These are phyloP conservation scores for Rhodamnia rubescens DNA, from an alignment of 345 rosid genomes.

Conservation along the genomic window DNA sequence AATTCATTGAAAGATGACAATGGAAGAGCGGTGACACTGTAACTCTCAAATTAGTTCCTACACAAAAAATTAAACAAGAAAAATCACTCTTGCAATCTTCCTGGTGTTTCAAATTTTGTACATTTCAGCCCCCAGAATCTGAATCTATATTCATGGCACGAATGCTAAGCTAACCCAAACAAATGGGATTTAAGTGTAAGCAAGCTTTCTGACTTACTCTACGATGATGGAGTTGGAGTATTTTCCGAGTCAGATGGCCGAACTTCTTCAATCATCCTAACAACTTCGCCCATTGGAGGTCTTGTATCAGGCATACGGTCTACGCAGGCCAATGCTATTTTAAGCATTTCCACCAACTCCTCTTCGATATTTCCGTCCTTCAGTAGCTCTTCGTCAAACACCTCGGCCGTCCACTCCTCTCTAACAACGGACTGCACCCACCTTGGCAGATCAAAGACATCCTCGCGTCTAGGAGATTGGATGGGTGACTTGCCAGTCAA, in stretches of 20 bases:
- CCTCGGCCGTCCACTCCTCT: constrained; percentile 95
- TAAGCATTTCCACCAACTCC: constrained; percentile 93
- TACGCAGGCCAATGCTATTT: constrained; percentile 84
- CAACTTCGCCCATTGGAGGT: constrained; percentile 68
- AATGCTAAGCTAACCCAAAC: not conserved
- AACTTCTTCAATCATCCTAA: constrained; percentile 70
- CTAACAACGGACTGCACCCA: constrained; percentile 90
- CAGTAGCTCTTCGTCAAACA: constrained; percentile 70
- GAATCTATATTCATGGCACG: not conserved
- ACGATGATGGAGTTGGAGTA: constrained; percentile 25
- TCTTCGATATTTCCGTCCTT: constrained; percentile 60
- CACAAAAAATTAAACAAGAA: not conserved
- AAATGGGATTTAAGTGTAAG: not conserved
- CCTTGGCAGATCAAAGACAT: constrained; percentile 62
- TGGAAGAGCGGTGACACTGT: not conserved
- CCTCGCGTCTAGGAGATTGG: constrained; percentile 46
- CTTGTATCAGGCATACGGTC: constrained; percentile 55
- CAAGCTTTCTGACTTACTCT: not conserved
- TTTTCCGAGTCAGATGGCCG: constrained; percentile 49
- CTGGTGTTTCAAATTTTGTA: not conserved
- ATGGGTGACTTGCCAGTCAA: constrained; percentile 79
- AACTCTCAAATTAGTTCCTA: not conserved
- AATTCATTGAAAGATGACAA: not conserved
- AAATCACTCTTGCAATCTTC: not conserved
- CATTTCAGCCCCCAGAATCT: not conserved